These are phyloP conservation scores for Rhodomyrtus tomentosa DNA, from an alignment of 345 rosid genomes.

Conservation along the genomic window DNA sequence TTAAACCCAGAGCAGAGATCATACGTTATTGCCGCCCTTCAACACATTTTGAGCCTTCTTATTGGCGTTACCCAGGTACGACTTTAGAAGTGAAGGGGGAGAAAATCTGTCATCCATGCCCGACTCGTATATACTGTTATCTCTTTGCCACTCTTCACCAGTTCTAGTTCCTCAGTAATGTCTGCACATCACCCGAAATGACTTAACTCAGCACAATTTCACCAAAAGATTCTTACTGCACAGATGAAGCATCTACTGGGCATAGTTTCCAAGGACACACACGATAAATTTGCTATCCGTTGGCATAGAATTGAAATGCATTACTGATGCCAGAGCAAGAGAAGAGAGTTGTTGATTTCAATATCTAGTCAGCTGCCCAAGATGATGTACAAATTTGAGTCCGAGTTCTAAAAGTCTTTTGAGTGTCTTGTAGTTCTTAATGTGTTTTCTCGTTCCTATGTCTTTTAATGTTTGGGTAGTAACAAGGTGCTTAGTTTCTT, in stretches of 20 bases:
- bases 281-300: neutral
- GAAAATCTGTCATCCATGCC: constrained; percentile 38
- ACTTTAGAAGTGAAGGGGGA: constrained; percentile 33
- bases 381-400: too few species aligned
- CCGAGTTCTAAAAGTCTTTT: too few species aligned
- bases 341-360: too few species aligned
- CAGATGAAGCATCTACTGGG: neutral
- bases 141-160: constrained; percentile 41
- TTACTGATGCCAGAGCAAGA: neutral
- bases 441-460: too few species aligned
- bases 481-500: too few species aligned
- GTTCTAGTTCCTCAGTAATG: constrained; percentile 20
- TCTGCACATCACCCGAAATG: constrained; percentile 12
- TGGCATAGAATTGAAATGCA: neutral
- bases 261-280: neutral
- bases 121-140: constrained; percentile 16
- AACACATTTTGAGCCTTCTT: constrained; percentile 21
- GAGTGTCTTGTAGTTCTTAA: too few species aligned
- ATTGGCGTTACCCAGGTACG: constrained; percentile 25
- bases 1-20: constrained; percentile 19
- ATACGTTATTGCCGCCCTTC: constrained; percentile 23
- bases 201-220: neutral
- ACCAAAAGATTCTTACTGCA: neutral
- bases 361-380: too few species aligned
- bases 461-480: too few species aligned